Percentiles rank a stretch among this genome's conserved stretches.
These are phyloP conservation scores for Blastobotrys illinoisensis DNA, from an alignment of 1,139 yeast genomes.

Conservation along the genomic window DNA sequence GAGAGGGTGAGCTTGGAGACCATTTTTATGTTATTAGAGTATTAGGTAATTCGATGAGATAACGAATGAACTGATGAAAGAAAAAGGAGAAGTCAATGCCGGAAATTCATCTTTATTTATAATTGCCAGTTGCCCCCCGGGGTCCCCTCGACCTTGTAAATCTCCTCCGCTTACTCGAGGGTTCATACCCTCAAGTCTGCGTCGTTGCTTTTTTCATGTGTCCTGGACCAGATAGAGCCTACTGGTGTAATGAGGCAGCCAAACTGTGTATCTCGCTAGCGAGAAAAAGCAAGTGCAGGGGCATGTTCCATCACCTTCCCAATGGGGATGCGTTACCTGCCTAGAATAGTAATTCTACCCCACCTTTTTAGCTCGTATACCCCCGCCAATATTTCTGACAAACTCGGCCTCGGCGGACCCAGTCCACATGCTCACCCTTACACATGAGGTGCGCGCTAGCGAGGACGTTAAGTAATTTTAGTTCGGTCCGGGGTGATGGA, in stretches of 20 bases:
- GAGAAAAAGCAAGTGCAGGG: neutral
- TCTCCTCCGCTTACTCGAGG: neutral
- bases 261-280: too few relatives aligned
- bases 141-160: neutral
- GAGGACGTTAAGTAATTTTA: neutral
- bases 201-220: neutral
- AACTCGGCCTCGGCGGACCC: neutral
- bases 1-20: conserved; percentile 6
- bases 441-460: neutral
- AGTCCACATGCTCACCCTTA: neutral
- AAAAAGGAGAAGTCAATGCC: neutral
- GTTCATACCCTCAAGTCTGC: neutral
- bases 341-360: neutral
- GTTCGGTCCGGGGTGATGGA: neutral
- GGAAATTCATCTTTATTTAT: conserved; percentile 5
- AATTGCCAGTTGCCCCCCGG: neutral
- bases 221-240: too few relatives aligned
- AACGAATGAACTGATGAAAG: conserved; percentile 1
- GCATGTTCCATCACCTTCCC: neutral
- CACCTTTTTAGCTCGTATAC: neutral
- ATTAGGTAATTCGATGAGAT: conserved; percentile 4
- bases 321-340: neutral
- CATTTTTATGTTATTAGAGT: conserved; percentile 5
- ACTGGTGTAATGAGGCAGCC: too few relatives aligned
- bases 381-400: neutral